Base-by-base conservation (phyloP, 2,329 filamentous ascomycete species). In the Penicillium corylophilum region DNA sequence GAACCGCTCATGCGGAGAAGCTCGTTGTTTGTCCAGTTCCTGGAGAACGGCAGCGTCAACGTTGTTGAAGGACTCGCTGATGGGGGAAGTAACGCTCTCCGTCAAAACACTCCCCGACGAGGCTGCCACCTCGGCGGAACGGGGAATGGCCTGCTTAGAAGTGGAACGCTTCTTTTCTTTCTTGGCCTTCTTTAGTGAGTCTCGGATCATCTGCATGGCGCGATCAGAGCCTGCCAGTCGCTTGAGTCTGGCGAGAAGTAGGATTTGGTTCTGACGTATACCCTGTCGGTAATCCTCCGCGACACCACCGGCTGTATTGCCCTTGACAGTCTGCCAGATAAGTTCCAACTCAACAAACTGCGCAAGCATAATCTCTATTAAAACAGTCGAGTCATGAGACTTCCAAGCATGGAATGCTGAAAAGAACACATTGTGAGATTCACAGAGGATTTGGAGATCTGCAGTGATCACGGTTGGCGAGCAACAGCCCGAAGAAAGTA, bases 241-340 rank as follows among this genome's bases (percentile, higher is more conserved):
- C 64, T 85, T 83, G 56, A 87, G 78, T 49, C 80, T 77, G 56
- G 81, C 83, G 35, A 86, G 74, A 22, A 87, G 72, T 50, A 85
- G 77, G 50, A 84, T 81, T 61, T 87, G 84, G 55, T 86, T 86
- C 55, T 86, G 80, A 22, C 82, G 76, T 53, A 87, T 86, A n/a
- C 83, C 84, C 58, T 84, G 78, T 31, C 79, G 77, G 61, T 86
- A 87, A 51, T 87, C 84, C 38, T 79, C 79, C 3, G 83, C 82
- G 33, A 84, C 84, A 47, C 82, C 80, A 40, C 83, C 84, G 8
- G 78, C 77, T 22, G 73, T 80, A 48, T 85, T 82, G 56, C 84
- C 78, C 62, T 86, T 86, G 53, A 86, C 83, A 2, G 82, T 83
- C 66, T 86, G 83, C 81, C 84, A 84, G 15, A 87, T 87, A 16